Percentiles rank a stretch among this genome's conserved stretches.
These are phyloP conservation scores for Penicillium desertorum DNA, from an alignment of 495 filamentous ascomycete species.

Conservation along the genomic window DNA sequence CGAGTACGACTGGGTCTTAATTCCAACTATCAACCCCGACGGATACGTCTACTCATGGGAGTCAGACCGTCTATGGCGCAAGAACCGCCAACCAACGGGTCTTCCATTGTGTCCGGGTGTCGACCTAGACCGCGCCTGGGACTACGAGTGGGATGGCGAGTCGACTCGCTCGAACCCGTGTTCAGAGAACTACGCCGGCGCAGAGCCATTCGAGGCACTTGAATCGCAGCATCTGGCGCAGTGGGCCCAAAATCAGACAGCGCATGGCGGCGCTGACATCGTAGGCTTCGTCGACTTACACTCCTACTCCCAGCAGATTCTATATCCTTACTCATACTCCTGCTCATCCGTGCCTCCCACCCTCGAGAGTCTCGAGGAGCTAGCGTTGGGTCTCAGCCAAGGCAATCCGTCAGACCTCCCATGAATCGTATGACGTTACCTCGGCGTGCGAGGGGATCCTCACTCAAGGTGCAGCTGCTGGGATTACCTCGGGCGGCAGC, in stretches of 20 bases:
- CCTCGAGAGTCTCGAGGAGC: slow-evolving; percentile 86
- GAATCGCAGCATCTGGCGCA: slow-evolving; percentile 74
- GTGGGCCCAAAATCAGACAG: slow-evolving; percentile 84
- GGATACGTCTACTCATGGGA: slow-evolving; percentile 95
- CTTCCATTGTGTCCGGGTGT: slow-evolving; percentile 82
- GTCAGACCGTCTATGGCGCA: slow-evolving; percentile 89
- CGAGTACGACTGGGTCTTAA: slow-evolving; percentile 81
- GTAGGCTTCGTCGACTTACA: slow-evolving; percentile 88
- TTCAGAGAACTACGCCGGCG: slow-evolving; percentile 86
- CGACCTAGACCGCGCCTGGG: slow-evolving; percentile 84
- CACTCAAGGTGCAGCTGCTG: slow-evolving; percentile 40
- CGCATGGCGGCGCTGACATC: slow-evolving; percentile 66
- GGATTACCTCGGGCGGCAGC: slow-evolving; percentile 65
- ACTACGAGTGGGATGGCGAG: slow-evolving; percentile 78
- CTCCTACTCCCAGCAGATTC: slow-evolving; percentile 91
- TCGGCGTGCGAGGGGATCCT: slow-evolving; percentile 88
- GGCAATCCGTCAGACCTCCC: slow-evolving; percentile 74
- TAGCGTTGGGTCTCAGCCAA: slow-evolving; percentile 85
- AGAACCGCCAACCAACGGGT: slow-evolving; percentile 83
- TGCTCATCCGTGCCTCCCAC: slow-evolving; percentile 76
- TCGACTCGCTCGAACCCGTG: slow-evolving; percentile 75
- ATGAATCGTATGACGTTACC: slow-evolving; percentile 73
- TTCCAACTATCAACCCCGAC: slow-evolving; percentile 90
- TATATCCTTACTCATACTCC: slow-evolving; percentile 89
- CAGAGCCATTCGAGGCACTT: slow-evolving; percentile 76